A percentile compares a stretch with the other conserved stretches of the same genome.
Evolutionary conservation across 139 green algal genomes (phyloP).

Genomic region (Chlamydomonas sphaeroides): DNA sequence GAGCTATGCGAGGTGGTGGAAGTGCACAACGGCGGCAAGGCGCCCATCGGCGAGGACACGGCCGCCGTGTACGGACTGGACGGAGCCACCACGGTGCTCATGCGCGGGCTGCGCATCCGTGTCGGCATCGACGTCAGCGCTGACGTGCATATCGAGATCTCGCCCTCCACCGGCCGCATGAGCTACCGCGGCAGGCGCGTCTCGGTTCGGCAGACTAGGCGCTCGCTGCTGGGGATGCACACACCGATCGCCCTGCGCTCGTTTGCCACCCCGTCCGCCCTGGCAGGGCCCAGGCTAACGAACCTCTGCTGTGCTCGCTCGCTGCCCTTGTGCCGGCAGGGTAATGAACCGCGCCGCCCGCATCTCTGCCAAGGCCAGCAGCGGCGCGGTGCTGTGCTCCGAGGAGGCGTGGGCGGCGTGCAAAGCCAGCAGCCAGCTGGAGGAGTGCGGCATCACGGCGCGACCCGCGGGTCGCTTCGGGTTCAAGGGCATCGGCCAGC

Average conservation of each 20-base stretch:
- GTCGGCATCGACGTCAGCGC: slow-evolving; percentile 10
- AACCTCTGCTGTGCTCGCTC: no score
- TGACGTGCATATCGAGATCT: not conserved
- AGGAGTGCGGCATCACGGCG: no score
- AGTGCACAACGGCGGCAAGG: not conserved
- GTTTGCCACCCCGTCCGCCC: no score
- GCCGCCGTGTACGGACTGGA: not conserved
- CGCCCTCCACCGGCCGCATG: not conserved
- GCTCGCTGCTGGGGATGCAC: no score
- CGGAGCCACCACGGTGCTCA: not conserved
- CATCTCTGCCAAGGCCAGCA: not conserved
- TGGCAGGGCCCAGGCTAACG: no score
- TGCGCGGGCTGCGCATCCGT: not conserved
- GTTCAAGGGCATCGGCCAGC: not conserved
- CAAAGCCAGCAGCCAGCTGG: not conserved
- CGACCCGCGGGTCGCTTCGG: not conserved
- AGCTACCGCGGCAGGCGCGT: not conserved
- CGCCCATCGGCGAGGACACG: not conserved
- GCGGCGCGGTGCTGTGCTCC: not conserved
- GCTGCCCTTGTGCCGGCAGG: not conserved
- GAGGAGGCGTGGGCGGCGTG: not conserved
- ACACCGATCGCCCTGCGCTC: no score
- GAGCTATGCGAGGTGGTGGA: slow-evolving; percentile 17
- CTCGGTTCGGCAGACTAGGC: no score
- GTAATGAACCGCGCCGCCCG: slow-evolving; percentile 11